Evolutionary conservation across 305 asterid genomes (phyloP), one percentile per base, ranked within the genome.

Genomic region (Nicotiana rustica): DNA sequence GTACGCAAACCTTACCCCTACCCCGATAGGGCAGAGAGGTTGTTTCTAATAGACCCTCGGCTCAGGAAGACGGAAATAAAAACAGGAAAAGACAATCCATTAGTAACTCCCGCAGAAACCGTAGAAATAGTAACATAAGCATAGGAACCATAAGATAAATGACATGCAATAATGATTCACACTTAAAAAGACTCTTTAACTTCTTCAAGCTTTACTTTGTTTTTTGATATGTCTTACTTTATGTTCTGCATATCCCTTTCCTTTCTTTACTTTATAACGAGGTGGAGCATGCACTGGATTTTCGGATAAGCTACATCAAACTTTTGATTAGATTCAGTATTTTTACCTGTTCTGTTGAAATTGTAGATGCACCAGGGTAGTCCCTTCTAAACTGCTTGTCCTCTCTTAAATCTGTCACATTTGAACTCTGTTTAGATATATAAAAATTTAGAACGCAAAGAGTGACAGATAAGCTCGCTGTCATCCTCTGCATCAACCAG

Each of bases 301-400:
- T 25, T 73, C 8, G 64, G 66, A 55, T 29, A 55, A 75, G 80
- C 29, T 29, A 75, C 49, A 15, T 29, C 17, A 0, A 75, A 75
- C 66, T 52, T 25, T 75, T 29, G 10, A 75, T 1, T 41, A 15
- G 17, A 75, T 25, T 29, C 17, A 14, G 52, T 25, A 17, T 7
- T 55, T 67, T 77, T 35, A 94, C 98, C 94, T 94, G 97, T 85
- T 92, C 97, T 2, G 91, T 88, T 64, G 97, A 94, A 59, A 92
- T 91, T 61, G 92, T 94, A 85, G 89, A 86, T 82, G 97, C 98
- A 84, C 97, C 97, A 17, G 97, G 97, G 84, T 94, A 94, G 87
- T 94, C 93, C 91, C 87, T 91, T 85, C 88, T 90, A 92, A 94
- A 94, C 88, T 92, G 97, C 87, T 85, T 87, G 86, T 92, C 96